Conservation (phyloP, 805 yeast species). For the Ascoidea asiatica region DNA sequence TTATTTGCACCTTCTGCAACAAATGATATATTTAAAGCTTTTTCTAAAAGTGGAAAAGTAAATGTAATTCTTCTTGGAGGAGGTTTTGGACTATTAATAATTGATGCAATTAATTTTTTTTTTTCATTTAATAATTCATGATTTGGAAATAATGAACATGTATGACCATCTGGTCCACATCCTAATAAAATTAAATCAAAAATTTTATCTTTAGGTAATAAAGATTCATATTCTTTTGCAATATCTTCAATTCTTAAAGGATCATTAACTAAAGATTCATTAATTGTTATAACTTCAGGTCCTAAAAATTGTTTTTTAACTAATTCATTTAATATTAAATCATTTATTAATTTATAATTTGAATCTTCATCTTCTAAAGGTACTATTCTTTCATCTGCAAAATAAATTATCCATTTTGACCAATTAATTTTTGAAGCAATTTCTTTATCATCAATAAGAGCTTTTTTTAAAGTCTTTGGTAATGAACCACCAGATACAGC, state of each 20-base stretch:
- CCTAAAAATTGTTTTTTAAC: conserved; percentile 20
- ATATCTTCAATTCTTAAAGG: conserved; percentile 56
- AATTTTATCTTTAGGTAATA: conserved; percentile 78
- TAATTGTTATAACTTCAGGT: conserved; percentile 76
- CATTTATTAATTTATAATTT: conserved; percentile 75
- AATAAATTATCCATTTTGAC: conserved; percentile 69
- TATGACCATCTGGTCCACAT: conserved; percentile 98
- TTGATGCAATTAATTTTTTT: conserved; percentile 92
- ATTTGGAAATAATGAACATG: conserved; percentile 91
- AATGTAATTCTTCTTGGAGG: conserved; percentile 78
- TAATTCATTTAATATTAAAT: conserved; percentile 34
- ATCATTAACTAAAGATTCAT: conserved; percentile 58
- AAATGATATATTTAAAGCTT: conserved; percentile 82
- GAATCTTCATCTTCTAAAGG: conserved; percentile 74
- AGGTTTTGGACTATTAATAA: conserved; percentile 81
- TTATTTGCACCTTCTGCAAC: conserved; percentile 92
- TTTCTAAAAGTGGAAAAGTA: conserved; percentile 90
- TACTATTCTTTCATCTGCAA: conserved; percentile 86
- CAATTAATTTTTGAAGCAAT: conserved; percentile 37
- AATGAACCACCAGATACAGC: conserved; percentile 60
- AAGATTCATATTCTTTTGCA: conserved; percentile 86
- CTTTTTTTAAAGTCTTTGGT: conserved; percentile 52
- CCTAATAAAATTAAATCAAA: conserved; percentile 86
- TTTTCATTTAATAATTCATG: conserved; percentile 81
- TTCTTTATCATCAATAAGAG: conserved; percentile 44